phyloP scores from a whole-genome alignment of 768 basidiomycete genomes.

The Clitopilus hobsonii region DNA sequence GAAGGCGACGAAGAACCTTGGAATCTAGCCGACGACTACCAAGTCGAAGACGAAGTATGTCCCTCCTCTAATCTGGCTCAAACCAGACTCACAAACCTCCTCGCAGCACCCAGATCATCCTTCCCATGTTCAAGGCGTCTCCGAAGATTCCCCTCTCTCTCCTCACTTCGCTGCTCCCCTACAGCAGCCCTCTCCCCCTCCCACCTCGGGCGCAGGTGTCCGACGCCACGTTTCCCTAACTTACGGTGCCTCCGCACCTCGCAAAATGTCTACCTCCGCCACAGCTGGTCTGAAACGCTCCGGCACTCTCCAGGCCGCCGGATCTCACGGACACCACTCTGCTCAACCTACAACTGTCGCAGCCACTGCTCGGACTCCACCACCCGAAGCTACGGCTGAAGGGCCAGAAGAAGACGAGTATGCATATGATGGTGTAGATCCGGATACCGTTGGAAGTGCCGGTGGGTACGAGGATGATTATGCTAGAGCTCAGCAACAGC shows the following conservation, averaged over 20 bases:
- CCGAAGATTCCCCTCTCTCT: constrained; percentile 54
- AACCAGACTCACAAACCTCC: constrained; percentile 10
- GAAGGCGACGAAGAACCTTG: constrained; percentile 89
- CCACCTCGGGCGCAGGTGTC: constrained; percentile 60
- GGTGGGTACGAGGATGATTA: constrained; percentile 59
- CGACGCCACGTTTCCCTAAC: constrained; percentile 80
- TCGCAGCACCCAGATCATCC: constrained; percentile 22
- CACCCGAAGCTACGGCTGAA: constrained; percentile 34
- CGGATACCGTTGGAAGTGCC: constrained; percentile 41
- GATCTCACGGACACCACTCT: constrained; percentile 28
- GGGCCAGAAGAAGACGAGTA: constrained; percentile 51
- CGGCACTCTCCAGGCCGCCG: constrained; percentile 66
- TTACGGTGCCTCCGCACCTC: constrained; percentile 54
- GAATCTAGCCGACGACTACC: constrained; percentile 59
- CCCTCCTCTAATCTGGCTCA: constrained; percentile 6
- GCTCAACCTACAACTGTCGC: background rate
- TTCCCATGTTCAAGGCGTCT: constrained; percentile 43
- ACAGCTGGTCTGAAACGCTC: constrained; percentile 60
- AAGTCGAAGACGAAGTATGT: constrained; percentile 64
- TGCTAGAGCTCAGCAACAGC: constrained; percentile 33
- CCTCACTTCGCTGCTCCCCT: constrained; percentile 50
- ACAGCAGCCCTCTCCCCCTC: constrained; percentile 65
- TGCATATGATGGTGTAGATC: constrained; percentile 42
- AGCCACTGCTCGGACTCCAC: constrained; percentile 15
- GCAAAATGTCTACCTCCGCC: constrained; percentile 35